phyloP scores from a whole-genome alignment of 805 yeast species.

The Myxozyma monticola region DNA sequence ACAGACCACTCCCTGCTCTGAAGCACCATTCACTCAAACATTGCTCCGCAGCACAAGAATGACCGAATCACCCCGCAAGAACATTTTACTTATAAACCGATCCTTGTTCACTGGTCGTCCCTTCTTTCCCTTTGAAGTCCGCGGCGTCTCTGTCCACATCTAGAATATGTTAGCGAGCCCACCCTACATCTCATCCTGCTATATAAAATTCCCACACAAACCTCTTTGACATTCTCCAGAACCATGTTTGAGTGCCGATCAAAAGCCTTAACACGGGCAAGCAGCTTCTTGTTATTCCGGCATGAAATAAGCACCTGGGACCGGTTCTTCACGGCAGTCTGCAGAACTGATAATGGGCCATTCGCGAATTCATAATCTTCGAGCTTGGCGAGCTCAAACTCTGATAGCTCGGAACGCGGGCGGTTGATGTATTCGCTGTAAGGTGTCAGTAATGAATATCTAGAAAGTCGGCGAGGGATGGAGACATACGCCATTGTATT shows the following conservation, averaged over 20 bases:
- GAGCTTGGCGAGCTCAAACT: conserved; percentile 71
- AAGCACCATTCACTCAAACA: conserved; percentile 16
- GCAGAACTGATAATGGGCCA: conserved; percentile 90
- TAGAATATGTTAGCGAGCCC: conserved; percentile 20
- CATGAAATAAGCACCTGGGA: conserved; percentile 83
- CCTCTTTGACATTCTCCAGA: conserved; percentile 85
- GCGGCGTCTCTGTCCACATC: conserved; percentile 65
- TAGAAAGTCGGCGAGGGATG: background rate
- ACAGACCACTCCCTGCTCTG: too few species aligned
- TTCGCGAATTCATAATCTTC: conserved; percentile 87
- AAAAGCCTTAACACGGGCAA: conserved; percentile 89
- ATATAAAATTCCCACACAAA: conserved; percentile 35
- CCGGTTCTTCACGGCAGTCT: conserved; percentile 72
- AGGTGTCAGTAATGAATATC: background rate
- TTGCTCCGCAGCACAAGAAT: conserved; percentile 65
- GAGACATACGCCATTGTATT: conserved; percentile 19
- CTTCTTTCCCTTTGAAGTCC: conserved; percentile 66
- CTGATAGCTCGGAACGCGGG: conserved; percentile 77
- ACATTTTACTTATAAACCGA: conserved; percentile 84
- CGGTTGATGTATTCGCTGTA: conserved; percentile 65
- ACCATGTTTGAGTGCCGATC: conserved; percentile 96
- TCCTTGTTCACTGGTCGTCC: conserved; percentile 67
- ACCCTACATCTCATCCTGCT: background rate
- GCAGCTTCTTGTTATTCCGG: conserved; percentile 87
- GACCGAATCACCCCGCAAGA: conserved; percentile 93